Percentiles rank a stretch among this genome's conserved stretches.
phyloP scores from a whole-genome alignment of 2,329 filamentous ascomycete genomes.

The Ascochyta viciae-villosae region DNA sequence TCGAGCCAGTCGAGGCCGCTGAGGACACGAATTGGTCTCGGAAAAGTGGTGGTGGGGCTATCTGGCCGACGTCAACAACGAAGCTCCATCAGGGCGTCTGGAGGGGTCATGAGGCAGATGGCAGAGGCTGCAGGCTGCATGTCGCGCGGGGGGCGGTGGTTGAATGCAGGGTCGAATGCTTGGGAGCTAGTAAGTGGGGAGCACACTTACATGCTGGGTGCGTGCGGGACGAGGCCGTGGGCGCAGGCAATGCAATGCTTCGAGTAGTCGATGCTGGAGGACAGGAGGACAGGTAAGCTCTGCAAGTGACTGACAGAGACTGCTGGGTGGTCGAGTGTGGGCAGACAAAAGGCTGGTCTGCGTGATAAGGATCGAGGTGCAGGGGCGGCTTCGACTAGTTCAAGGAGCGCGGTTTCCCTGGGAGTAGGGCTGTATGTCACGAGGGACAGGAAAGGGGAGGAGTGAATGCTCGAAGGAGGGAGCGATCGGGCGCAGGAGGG shows the following conservation, averaged over 20 bases:
- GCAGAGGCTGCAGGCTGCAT: conserved; percentile 21
- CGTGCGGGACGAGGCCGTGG: conserved; percentile 25
- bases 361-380: conserved; percentile 48
- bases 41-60: conserved; percentile 29
- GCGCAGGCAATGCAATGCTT: conserved; percentile 38
- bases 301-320: conserved; percentile 40
- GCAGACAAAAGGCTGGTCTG: conserved; percentile 24
- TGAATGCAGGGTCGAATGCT: conserved; percentile 30
- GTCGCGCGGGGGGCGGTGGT: conserved; percentile 21
- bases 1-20: conserved; percentile 30
- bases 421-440: conserved; percentile 34
- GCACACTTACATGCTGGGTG: conserved; percentile 37
- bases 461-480: conserved; percentile 49
- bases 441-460: conserved; percentile 39
- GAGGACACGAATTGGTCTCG: conserved; percentile 32
- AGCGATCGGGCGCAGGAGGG: conserved; percentile 43
- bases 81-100: not conserved
- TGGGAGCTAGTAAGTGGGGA: conserved; percentile 29
- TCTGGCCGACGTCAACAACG: conserved; percentile 36
- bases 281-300: conserved; percentile 24
- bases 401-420: conserved; percentile 51
- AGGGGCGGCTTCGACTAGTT: conserved; percentile 42
- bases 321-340: conserved; percentile 16
- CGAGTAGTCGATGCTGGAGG: conserved; percentile 39
- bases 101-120: conserved; percentile 2